These are phyloP conservation scores for Schizophyllum amplum DNA, from an alignment of 1,284 basidiomycete species.

Conservation along the genomic window DNA sequence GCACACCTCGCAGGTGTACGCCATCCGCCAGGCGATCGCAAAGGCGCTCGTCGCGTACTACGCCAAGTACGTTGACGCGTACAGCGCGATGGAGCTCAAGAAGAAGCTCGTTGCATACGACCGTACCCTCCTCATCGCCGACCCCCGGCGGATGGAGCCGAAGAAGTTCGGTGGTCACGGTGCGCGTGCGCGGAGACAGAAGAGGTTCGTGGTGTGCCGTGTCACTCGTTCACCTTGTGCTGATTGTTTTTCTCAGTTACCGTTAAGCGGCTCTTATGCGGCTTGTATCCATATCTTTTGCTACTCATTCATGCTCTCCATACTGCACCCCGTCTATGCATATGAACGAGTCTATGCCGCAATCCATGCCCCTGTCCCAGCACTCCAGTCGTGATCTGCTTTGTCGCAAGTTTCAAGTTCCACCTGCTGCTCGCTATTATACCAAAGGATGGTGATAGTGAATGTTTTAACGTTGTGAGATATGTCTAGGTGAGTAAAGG, in stretches of 20 bases:
- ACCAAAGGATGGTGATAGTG: too few species aligned
- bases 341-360: not conserved
- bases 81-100: conserved; percentile 93
- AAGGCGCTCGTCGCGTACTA: conserved; percentile 99
- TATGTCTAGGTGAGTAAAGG: too few species aligned
- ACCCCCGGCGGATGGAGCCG: conserved; percentile 98
- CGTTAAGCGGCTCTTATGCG: conserved; percentile 50
- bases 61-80: conserved; percentile 98
- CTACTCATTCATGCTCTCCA: conserved; percentile 38
- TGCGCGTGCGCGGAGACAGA: conserved; percentile 94
- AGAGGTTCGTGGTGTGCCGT: conserved; percentile 50
- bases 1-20: conserved; percentile 98
- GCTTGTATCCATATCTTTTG: conserved; percentile 26
- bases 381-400: not conserved
- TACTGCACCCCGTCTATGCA: conserved; percentile 2
- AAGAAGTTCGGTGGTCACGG: conserved; percentile 98
- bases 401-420: too few species aligned
- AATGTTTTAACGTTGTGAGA: too few species aligned
- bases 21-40: conserved; percentile 97
- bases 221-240: not conserved
- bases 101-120: conserved; percentile 95
- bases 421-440: too few species aligned
- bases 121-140: conserved; percentile 92
- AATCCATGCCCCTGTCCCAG: not conserved
- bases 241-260: conserved; percentile 53